phyloP scores from a whole-genome alignment of 2,329 filamentous ascomycete genomes.

The Aspergillus clavatus region DNA sequence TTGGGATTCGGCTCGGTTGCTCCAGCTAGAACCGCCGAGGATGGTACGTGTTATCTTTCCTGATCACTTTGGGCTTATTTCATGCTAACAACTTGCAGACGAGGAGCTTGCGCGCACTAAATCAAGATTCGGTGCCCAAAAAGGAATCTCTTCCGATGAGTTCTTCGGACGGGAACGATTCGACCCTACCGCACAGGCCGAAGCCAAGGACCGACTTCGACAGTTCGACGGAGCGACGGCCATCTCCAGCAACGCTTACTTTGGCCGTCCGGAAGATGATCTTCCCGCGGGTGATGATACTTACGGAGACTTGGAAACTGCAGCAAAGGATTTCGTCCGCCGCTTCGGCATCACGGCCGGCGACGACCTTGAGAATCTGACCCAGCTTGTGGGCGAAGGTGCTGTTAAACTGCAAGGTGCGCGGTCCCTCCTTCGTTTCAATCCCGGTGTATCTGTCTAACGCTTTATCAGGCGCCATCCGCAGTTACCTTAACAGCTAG shows the following conservation, averaged over 20 bases:
- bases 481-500: slow-evolving; percentile 47
- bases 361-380: slow-evolving; percentile 90
- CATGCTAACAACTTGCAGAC: slow-evolving; percentile 36
- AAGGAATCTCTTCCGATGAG: slow-evolving; percentile 95
- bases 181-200: slow-evolving; percentile 72
- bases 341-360: slow-evolving; percentile 93
- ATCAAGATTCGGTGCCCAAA: slow-evolving; percentile 84
- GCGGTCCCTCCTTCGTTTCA: slow-evolving; percentile 8
- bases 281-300: slow-evolving; percentile 60
- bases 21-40: slow-evolving; percentile 62
- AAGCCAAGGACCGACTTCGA: slow-evolving; percentile 81
- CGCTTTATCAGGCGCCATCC: slow-evolving; percentile 39
- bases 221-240: slow-evolving; percentile 88
- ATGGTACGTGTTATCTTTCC: slow-evolving; percentile 51
- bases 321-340: slow-evolving; percentile 91
- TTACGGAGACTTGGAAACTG: slow-evolving; percentile 87
- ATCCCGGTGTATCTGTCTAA: slow-evolving; percentile 7
- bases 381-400: slow-evolving; percentile 76
- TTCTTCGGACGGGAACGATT: slow-evolving; percentile 91
- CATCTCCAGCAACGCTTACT: slow-evolving; percentile 97
- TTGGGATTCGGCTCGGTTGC: slow-evolving; percentile 84
- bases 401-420: slow-evolving; percentile 74
- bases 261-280: slow-evolving; percentile 86
- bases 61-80: not conserved
- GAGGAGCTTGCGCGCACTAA: slow-evolving; percentile 81